Evolutionary conservation across 768 basidiomycete genomes (phyloP).

Genomic region (Auricularia sp.): DNA sequence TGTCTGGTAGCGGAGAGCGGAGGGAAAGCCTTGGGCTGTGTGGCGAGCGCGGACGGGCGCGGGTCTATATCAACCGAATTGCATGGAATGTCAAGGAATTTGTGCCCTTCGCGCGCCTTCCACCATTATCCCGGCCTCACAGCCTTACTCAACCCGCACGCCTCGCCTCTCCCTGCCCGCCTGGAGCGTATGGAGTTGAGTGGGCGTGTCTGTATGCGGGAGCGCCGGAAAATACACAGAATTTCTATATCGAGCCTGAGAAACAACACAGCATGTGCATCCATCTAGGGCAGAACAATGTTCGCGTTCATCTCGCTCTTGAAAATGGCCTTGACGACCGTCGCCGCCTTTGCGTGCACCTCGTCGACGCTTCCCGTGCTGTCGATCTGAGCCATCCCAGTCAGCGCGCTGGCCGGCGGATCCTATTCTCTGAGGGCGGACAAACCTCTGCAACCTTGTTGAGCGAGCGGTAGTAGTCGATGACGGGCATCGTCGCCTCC

Average conservation of each 20-base stretch:
- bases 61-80: neutral
- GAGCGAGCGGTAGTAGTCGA: slow-evolving; percentile 60
- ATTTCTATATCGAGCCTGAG: neutral
- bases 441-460: slow-evolving; percentile 74
- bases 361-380: slow-evolving; percentile 58
- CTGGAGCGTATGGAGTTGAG: too few species aligned
- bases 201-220: too few species aligned
- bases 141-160: neutral
- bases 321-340: slow-evolving; percentile 44
- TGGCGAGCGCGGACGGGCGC: slow-evolving; percentile 1
- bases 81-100: neutral
- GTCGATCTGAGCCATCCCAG: slow-evolving; percentile 42
- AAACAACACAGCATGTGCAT: neutral
- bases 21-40: neutral
- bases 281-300: neutral
- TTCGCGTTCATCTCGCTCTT: slow-evolving; percentile 13
- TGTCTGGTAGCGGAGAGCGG: neutral
- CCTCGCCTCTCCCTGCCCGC: too few species aligned
- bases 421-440: neutral
- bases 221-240: neutral
- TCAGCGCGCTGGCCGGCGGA: neutral
- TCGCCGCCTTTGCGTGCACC: slow-evolving; percentile 54
- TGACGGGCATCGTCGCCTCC: slow-evolving; percentile 86
- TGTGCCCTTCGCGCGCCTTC: neutral
- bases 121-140: slow-evolving; percentile 2